phyloP scores from a whole-genome alignment of 768 basidiomycete species.

The Boletus eberwhitei region DNA sequence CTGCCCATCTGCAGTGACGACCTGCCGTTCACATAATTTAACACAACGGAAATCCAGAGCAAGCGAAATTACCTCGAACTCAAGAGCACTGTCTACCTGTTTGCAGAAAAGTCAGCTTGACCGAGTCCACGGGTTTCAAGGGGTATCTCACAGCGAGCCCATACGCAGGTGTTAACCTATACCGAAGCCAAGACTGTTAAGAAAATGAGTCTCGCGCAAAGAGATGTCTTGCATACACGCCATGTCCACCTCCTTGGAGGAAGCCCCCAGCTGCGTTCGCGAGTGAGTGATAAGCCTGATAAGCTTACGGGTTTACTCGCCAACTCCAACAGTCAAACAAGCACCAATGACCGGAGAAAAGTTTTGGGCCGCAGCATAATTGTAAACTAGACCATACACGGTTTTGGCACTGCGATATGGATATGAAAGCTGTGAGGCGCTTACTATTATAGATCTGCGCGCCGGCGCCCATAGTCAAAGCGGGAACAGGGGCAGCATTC shows the following conservation, averaged over 20 bases:
- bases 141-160: conserved; percentile 38
- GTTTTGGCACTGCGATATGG: neutral
- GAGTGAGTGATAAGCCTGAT: neutral
- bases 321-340: conserved; percentile 22
- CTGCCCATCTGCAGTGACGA: conserved; percentile 42
- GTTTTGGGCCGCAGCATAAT: conserved; percentile 10
- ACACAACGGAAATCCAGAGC: neutral
- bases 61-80: conserved; percentile 32
- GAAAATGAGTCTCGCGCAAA: neutral
- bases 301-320: neutral
- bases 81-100: conserved; percentile 45
- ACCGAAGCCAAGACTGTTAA: neutral
- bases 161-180: conserved; percentile 34
- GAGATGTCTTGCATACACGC: conserved; percentile 16
- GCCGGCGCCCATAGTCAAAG: conserved; percentile 20
- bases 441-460: conserved; percentile 13
- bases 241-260: conserved; percentile 48
- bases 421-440: neutral
- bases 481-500: conserved; percentile 8
- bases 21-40: neutral
- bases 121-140: neutral
- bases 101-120: neutral
- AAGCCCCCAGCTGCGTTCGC: conserved; percentile 42
- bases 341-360: conserved; percentile 17
- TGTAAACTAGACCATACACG: conserved; percentile 12